Conservation (phyloP, 2,329 filamentous ascomycete species). For the Ophiocordyceps camponoti-saundersi region DNA sequence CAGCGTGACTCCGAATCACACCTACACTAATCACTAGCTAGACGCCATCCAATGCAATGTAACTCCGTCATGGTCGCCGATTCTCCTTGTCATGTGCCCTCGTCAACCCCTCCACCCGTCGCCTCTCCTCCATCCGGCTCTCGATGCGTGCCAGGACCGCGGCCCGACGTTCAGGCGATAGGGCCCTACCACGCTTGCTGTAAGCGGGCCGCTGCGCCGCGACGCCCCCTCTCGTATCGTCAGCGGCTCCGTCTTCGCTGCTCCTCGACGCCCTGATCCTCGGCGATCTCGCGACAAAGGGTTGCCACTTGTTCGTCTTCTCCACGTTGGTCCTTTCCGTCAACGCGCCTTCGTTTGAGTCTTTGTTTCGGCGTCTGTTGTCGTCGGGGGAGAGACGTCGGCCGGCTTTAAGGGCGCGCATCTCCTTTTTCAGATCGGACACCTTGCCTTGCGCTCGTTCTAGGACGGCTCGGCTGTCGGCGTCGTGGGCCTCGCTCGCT, state of each 20-base stretch:
- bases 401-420: constrained; percentile 24
- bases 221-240: background rate
- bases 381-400: constrained; percentile 3
- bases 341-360: constrained; percentile 4
- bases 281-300: constrained; percentile 23
- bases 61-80: constrained; percentile 16
- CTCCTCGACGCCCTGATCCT: constrained; percentile 14
- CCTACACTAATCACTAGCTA: background rate
- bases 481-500: constrained; percentile 33
- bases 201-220: background rate
- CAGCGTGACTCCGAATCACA: background rate
- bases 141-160: constrained; percentile 38
- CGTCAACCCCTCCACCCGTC: constrained; percentile 14
- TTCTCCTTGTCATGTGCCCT: constrained; percentile 33
- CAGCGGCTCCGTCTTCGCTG: constrained; percentile 10
- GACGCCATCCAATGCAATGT: background rate
- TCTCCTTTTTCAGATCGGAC: constrained; percentile 34
- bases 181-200: constrained; percentile 17
- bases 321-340: constrained; percentile 12
- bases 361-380: constrained; percentile 9
- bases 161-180: constrained; percentile 33
- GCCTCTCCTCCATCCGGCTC: constrained; percentile 34
- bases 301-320: constrained; percentile 21
- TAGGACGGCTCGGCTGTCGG: constrained; percentile 36
- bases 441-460: constrained; percentile 41